Percentiles rank a stretch among this genome's conserved stretches.
phyloP scores from a whole-genome alignment of 2,329 filamentous ascomycete species.

The Chaetomiaceae sp. region DNA sequence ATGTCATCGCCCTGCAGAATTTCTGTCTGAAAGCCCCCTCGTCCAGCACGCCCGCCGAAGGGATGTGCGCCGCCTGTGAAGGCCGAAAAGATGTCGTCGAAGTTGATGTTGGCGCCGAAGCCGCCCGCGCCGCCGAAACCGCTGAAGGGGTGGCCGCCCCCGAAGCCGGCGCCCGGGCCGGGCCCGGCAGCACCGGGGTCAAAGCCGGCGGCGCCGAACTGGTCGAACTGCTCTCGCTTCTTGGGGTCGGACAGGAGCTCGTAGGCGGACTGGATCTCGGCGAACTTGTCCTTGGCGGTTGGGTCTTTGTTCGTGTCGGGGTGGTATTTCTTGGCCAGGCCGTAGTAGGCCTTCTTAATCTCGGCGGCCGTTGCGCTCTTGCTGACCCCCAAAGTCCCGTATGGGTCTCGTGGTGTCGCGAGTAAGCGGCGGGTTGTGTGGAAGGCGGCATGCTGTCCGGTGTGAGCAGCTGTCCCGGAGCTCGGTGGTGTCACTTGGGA shows the following conservation, averaged over 20 bases:
- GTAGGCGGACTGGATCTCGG: constrained; percentile 89
- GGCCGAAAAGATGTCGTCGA: constrained; percentile 90
- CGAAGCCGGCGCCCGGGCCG: constrained; percentile 59
- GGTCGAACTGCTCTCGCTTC: constrained; percentile 89
- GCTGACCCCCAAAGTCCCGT: constrained; percentile 76
- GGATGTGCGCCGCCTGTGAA: constrained; percentile 60
- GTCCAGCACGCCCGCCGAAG: constrained; percentile 46
- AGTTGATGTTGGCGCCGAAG: constrained; percentile 82
- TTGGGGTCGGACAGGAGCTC: constrained; percentile 88
- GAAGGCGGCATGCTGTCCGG: constrained; percentile 36
- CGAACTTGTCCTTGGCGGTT: constrained; percentile 89
- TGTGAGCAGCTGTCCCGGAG: constrained; percentile 1
- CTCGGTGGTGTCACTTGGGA: neutral
- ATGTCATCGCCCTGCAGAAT: constrained; percentile 93
- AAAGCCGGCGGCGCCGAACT: constrained; percentile 84
- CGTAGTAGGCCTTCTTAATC: constrained; percentile 98
- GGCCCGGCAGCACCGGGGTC: constrained; percentile 66
- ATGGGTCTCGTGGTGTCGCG: constrained; percentile 68
- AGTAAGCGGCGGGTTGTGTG: constrained; percentile 53
- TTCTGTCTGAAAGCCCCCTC: constrained; percentile 62
- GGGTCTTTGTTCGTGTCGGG: constrained; percentile 97
- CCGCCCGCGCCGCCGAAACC: constrained; percentile 58
- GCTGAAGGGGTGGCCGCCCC: constrained; percentile 42
- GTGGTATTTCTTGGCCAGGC: constrained; percentile 94
- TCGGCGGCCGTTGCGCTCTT: constrained; percentile 78